phyloP scores from a whole-genome alignment of 768 basidiomycete genomes.

The Lactarius psammicola region DNA sequence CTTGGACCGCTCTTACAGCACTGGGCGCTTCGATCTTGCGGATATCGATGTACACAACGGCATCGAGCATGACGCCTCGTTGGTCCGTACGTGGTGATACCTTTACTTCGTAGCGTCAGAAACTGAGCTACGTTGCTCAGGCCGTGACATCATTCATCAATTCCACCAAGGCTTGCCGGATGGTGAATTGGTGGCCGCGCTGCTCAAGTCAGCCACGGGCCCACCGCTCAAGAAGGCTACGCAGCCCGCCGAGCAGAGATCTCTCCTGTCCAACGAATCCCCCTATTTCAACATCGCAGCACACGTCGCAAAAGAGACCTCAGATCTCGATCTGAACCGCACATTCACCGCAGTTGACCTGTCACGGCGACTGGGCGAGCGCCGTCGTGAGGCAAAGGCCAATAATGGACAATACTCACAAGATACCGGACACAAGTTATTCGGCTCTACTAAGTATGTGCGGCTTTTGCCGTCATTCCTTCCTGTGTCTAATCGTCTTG shows the following conservation, averaged over 20 bases:
- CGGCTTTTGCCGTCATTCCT: not conserved
- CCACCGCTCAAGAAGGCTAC: slow-evolving; percentile 37
- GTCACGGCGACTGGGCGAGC: slow-evolving; percentile 54
- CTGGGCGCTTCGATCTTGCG: slow-evolving; percentile 59
- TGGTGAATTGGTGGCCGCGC: slow-evolving; percentile 47
- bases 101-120: not conserved
- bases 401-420: slow-evolving; percentile 59
- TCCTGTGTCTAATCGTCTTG: not conserved
- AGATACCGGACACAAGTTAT: slow-evolving; percentile 51
- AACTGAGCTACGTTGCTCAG: slow-evolving; percentile 36
- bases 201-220: slow-evolving; percentile 59
- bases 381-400: slow-evolving; percentile 54
- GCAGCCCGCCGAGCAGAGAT: not conserved
- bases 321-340: slow-evolving; percentile 27
- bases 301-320: slow-evolving; percentile 9
- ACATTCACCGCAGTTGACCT: slow-evolving; percentile 58
- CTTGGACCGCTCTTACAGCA: slow-evolving; percentile 54
- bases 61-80: slow-evolving; percentile 68
- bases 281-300: slow-evolving; percentile 15
- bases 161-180: slow-evolving; percentile 56
- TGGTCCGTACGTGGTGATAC: slow-evolving; percentile 48
- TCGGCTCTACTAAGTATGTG: slow-evolving; percentile 66
- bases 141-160: slow-evolving; percentile 48
- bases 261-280: slow-evolving; percentile 7
- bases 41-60: slow-evolving; percentile 74